A percentile compares a stretch with the other conserved stretches of the same genome.
These are phyloP conservation scores for Basidioascus undulatus DNA, from an alignment of 768 basidiomycete species.

Conservation along the genomic window DNA sequence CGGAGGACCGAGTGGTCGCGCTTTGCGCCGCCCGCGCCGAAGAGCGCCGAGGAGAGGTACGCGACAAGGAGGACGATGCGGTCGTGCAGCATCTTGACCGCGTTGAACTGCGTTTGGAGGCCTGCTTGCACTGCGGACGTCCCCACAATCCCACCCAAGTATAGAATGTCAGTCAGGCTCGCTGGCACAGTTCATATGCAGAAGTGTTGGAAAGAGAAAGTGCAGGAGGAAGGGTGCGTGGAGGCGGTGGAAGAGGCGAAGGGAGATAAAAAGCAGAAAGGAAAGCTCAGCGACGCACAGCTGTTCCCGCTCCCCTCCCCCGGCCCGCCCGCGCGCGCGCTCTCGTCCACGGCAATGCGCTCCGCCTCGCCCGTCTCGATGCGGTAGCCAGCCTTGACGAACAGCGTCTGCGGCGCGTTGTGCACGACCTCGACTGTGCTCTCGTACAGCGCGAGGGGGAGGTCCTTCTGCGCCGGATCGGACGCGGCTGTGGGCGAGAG, in stretches of 20 bases:
- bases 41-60: slow-evolving; percentile 30
- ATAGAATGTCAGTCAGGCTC: neutral
- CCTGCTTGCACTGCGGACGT: slow-evolving; percentile 51
- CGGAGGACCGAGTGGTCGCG: slow-evolving; percentile 63
- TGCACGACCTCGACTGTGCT: slow-evolving; percentile 55
- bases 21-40: slow-evolving; percentile 33
- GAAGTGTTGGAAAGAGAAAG: neutral
- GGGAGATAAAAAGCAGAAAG: neutral
- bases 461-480: slow-evolving; percentile 24
- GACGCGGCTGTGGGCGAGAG: slow-evolving; percentile 25
- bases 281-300: slow-evolving; percentile 26
- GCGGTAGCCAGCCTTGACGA: slow-evolving; percentile 53
- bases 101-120: slow-evolving; percentile 73
- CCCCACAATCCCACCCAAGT: neutral
- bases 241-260: too few relatives aligned
- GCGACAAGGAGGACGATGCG: slow-evolving; percentile 64
- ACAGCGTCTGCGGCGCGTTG: slow-evolving; percentile 50
- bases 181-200: neutral
- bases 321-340: slow-evolving; percentile 42
- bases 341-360: slow-evolving; percentile 93
- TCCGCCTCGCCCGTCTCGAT: slow-evolving; percentile 97
- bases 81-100: slow-evolving; percentile 88
- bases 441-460: slow-evolving; percentile 87
- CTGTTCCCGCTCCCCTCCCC: slow-evolving; percentile 41
- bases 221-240: too few relatives aligned